A percentile compares a stretch with the other conserved stretches of the same genome.
Evolutionary conservation across 2,329 filamentous ascomycete species (phyloP).

Genomic region (Pestalotiopsis sp.): DNA sequence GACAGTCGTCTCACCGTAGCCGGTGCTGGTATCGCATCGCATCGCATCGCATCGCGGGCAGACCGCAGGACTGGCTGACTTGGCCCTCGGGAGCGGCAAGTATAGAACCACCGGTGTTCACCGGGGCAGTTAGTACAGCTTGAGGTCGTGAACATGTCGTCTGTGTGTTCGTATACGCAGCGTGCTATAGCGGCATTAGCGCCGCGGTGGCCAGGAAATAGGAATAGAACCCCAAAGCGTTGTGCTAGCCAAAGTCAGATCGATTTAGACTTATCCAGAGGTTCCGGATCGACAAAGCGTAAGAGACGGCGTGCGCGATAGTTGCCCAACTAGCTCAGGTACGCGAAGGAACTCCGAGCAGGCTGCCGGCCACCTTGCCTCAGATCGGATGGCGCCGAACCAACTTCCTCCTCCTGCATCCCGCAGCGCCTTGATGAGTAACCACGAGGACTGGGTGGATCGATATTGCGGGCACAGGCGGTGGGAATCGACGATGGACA

Average conservation of each 20-base stretch:
- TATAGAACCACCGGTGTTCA: neutral
- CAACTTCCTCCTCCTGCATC: neutral
- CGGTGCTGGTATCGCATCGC: neutral
- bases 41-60: neutral
- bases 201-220: neutral
- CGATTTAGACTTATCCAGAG: slow-evolving; percentile 5
- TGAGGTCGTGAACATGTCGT: neutral
- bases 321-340: slow-evolving; percentile 7
- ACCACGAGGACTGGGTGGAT: neutral
- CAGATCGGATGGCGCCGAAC: neutral
- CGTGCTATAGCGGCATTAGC: too few species aligned
- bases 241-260: slow-evolving; percentile 5
- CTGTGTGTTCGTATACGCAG: slow-evolving; percentile 8
- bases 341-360: neutral
- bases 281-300: slow-evolving; percentile 3
- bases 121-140: neutral
- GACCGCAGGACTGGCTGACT: neutral
- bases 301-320: neutral
- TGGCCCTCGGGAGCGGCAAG: neutral
- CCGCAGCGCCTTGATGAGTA: neutral
- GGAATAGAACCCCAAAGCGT: neutral
- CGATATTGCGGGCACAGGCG: too few species aligned
- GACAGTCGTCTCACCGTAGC: neutral
- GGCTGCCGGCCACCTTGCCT: neutral
- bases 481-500: too few species aligned